phyloP scores from a whole-genome alignment of 805 yeast species.

The Metschnikowia matae region DNA sequence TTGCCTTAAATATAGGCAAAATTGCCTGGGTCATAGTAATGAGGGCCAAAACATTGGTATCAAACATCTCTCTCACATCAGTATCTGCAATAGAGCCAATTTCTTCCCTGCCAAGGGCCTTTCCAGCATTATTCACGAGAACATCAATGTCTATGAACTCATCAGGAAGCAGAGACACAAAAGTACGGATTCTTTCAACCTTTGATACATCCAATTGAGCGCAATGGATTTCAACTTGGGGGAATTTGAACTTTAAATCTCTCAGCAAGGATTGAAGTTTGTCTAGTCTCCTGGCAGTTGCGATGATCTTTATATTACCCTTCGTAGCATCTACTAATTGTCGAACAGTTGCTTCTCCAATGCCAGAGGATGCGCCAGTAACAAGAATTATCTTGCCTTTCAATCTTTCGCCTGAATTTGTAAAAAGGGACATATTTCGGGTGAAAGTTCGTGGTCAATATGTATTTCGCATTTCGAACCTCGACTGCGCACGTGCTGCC shows the following conservation, averaged over 20 bases:
- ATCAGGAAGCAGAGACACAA: slow-evolving; percentile 50
- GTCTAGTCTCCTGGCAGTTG: slow-evolving; percentile 75
- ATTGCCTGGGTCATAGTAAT: slow-evolving; percentile 80
- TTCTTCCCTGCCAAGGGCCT: slow-evolving; percentile 72
- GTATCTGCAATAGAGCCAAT: slow-evolving; percentile 63
- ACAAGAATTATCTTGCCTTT: slow-evolving; percentile 75
- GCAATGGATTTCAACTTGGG: slow-evolving; percentile 55
- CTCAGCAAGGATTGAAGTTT: slow-evolving; percentile 48
- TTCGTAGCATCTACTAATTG: slow-evolving; percentile 79
- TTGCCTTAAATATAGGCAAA: slow-evolving; percentile 63
- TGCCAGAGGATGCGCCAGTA: slow-evolving; percentile 95
- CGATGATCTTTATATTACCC: slow-evolving; percentile 65
- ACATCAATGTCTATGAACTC: slow-evolving; percentile 64
- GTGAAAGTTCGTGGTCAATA: background rate
- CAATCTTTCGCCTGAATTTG: slow-evolving; percentile 73
- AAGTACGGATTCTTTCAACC: slow-evolving; percentile 42
- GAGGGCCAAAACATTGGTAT: slow-evolving; percentile 84
- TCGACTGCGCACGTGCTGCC: background rate
- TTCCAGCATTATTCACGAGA: slow-evolving; percentile 68
- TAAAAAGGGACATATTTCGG: background rate
- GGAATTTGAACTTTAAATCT: slow-evolving; percentile 45
- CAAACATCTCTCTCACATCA: slow-evolving; percentile 73
- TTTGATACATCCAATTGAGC: slow-evolving; percentile 45
- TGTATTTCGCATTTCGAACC: background rate
- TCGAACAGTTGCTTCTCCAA: slow-evolving; percentile 90